Evolutionary conservation across 345 rosid genomes (phyloP), one percentile per base, ranked within the genome.

Genomic region (Eutrema heterophyllum): DNA sequence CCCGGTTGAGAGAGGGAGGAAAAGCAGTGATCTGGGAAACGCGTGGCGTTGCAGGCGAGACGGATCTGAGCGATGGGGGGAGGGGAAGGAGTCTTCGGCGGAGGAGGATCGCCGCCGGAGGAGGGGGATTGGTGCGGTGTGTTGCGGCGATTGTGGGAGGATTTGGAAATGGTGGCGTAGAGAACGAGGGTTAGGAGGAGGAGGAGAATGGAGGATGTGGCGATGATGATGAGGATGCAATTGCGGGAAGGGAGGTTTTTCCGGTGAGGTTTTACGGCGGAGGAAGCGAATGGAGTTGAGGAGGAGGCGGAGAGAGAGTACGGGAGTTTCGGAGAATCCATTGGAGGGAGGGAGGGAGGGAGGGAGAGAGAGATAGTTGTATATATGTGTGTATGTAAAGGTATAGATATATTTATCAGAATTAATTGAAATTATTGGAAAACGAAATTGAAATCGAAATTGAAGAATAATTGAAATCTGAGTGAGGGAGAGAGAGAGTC

Each of bases 11-110:
- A 39, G 10, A 90, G 72, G 0, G 91, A 83, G 5, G 85, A 32
- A 0, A 71, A 60, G 63, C 96, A 90, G 2, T 44, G 45, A 40
- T 84, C 86, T 0, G 87, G 91, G 76, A 74, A 79, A 36, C 94
- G 82, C 1, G 97, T 86, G 11, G 97, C 88, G 44, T 83, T 80
- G 41, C 97, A 90, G 6, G 97, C 90, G 18, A 73, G 84, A 3
- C 52, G 64, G 63, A 90, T 80, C 71, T 80, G 80, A 10, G 81
- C 68, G 40, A 80, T 15, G n/a, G 77, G 69, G 2, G 68, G 29
- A n/a, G 78, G 50, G 1, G 73, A 26, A 11, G 67, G 67, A 26
- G 67, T 14, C 8, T 10, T 0, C 4, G 81, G 68, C 7, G 70
- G 72, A 16, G 53, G 52, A 59, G 44, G 62, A 0, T 46, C 29